Evolutionary conservation across 305 asterid species (phyloP).

Genomic region (Stenogyne calaminthoides): DNA sequence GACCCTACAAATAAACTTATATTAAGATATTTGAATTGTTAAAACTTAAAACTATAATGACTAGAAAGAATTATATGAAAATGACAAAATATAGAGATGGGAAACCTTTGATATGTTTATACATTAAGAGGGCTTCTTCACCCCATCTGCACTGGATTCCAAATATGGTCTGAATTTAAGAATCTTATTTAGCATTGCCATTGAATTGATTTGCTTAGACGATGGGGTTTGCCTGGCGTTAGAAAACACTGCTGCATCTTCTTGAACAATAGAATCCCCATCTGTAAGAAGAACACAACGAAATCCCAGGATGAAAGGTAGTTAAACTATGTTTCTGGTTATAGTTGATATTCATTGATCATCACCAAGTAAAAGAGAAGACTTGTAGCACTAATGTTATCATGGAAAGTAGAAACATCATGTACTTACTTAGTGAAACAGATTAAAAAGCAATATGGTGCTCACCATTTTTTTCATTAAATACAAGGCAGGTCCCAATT

Average conservation of each 20-base stretch:
- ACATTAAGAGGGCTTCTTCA: slow-evolving; percentile 24
- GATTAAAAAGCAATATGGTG: not conserved
- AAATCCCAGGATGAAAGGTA: not conserved
- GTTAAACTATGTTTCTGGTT: not conserved
- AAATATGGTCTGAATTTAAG: slow-evolving; percentile 60
- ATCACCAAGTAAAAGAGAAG: not conserved
- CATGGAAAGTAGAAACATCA: not conserved
- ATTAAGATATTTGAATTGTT: no score
- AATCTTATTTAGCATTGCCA: slow-evolving; percentile 58
- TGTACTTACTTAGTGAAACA: not conserved
- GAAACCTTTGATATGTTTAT: not conserved
- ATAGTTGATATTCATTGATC: not conserved
- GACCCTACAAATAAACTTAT: no score
- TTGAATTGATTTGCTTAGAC: slow-evolving; percentile 56
- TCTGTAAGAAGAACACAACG: slow-evolving; percentile 36
- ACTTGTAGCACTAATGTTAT: not conserved
- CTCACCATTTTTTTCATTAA: slow-evolving; percentile 76
- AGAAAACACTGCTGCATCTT: slow-evolving; percentile 61
- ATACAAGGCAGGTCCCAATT: slow-evolving; percentile 76
- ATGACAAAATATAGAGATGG: not conserved
- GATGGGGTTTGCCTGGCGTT: slow-evolving; percentile 46
- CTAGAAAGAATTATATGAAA: not conserved
- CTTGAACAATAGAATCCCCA: slow-evolving; percentile 40
- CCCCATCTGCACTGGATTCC: slow-evolving; percentile 36
- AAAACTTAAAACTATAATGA: not conserved